Evolutionary conservation across 129 eudicot species (phyloP), one percentile per base, ranked within the genome.

Genomic region (Mikania micrantha): DNA sequence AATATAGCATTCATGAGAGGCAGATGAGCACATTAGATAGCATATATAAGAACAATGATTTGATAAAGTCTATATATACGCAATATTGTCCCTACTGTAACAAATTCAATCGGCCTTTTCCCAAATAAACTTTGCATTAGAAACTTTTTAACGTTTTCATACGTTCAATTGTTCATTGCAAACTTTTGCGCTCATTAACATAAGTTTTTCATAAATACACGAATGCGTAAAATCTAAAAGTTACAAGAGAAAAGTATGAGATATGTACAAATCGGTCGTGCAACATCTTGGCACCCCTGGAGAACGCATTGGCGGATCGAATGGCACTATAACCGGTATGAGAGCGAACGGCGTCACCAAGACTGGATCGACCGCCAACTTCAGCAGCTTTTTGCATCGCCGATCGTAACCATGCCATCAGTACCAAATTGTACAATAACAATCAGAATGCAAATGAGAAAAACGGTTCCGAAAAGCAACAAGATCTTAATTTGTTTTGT

Each of bases 331-430:
- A 53, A 24, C 60, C 92, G 79, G 87, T 89, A 22, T 74, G 74
- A 19, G 72, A 56, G 5, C 93, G 90, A 32, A 89, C 88, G 13
- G 82, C 78, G 35, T 79, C 90, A 29, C 85, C 74, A 42, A 84
- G 68, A 28, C 68, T 75, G 61, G 63, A 66, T 22, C 69, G 66
- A 64, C 86, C 87, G 54, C 96, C 76, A 10, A 56, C 94, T 75
- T 77, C 90, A 22, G 84, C 90, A 28, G 94, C 96, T 80, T 34
- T 86, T 60, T 70, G 63, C 67, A 90, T 90, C 83, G 96, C 96
- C 56, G 90, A 81, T 72, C 84, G 71, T 5, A 90, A 6, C 96
- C 94, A 90, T 79, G 90, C 82, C 93, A 83, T 83, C 49, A 9
- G 27, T 61, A 28, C 47, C 35, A 28, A 59, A 57, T 41, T 42